phyloP scores from a whole-genome alignment of 2,329 filamentous ascomycete genomes.

The Fusarium sp. region DNA sequence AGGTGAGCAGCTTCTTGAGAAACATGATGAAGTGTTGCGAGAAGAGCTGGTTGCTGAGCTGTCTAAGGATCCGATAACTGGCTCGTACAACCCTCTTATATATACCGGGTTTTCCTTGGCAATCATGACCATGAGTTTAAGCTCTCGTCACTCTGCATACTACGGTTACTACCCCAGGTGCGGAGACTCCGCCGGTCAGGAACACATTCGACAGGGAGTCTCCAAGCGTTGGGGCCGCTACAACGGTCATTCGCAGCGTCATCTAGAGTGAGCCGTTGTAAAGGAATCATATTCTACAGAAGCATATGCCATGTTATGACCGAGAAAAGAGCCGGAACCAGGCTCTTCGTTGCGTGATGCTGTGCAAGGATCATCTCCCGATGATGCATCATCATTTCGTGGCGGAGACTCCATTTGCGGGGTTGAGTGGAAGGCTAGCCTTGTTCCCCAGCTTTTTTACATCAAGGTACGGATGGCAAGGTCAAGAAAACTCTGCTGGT shows the following conservation, averaged over 20 bases:
- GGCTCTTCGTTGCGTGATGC: conserved; percentile 23
- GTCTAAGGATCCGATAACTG: background rate
- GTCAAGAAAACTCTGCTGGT: background rate
- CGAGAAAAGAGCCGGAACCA: conserved; percentile 41
- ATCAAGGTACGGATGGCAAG: background rate
- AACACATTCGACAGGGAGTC: background rate
- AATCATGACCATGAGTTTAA: background rate
- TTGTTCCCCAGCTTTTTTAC: conserved; percentile 20
- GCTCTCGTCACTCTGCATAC: conserved; percentile 18
- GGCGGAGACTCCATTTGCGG: conserved; percentile 30
- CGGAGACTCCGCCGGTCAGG: conserved; percentile 31
- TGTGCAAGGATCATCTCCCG: conserved; percentile 5
- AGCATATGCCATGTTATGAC: conserved; percentile 12
- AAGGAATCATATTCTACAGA: background rate
- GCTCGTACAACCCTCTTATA: conserved; percentile 18
- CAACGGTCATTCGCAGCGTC: background rate
- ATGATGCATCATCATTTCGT: conserved; percentile 5
- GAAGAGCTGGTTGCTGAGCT: conserved; percentile 16
- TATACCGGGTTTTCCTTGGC: conserved; percentile 21
- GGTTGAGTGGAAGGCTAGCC: conserved; percentile 6
- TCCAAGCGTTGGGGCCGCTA: background rate
- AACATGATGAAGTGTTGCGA: conserved; percentile 24
- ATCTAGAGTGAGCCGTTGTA: background rate
- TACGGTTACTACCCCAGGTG: background rate
- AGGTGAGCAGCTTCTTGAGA: conserved; percentile 37